These are phyloP conservation scores for Hypsizygus marmoreus DNA, from an alignment of 768 basidiomycete genomes.

Conservation along the genomic window DNA sequence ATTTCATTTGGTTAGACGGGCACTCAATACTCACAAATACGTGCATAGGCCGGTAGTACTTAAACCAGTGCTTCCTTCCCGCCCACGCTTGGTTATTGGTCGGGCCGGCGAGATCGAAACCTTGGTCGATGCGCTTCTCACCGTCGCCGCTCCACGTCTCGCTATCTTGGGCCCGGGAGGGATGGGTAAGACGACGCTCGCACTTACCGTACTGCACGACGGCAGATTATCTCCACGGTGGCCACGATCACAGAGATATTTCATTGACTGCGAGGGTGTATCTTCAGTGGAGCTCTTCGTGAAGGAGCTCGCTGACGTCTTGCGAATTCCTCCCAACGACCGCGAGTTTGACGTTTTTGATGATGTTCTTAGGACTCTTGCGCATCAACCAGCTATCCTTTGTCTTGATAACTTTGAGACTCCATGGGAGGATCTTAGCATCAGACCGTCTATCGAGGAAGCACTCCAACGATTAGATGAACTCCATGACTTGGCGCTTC, in stretches of 20 bases:
- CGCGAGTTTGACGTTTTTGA: constrained; percentile 1
- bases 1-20: no score
- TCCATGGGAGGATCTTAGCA: constrained; percentile 2
- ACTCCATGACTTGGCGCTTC: background rate
- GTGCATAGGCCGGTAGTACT: no score
- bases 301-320: constrained; percentile 2
- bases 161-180: no score
- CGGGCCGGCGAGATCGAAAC: no score
- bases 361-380: background rate
- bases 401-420: constrained; percentile 11
- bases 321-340: constrained; percentile 1
- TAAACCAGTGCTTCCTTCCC: no score
- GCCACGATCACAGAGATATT: constrained; percentile 1
- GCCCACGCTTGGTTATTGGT: no score
- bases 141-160: no score
- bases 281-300: background rate
- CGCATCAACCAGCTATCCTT: background rate
- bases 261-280: constrained; percentile 10
- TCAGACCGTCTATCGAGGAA: background rate
- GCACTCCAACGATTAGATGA: background rate
- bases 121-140: no score
- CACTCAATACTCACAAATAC: no score
- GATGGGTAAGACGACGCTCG: constrained; percentile 10
- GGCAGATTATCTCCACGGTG: background rate
- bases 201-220: constrained; percentile 2